Percentiles rank a stretch among this genome's conserved stretches.
Evolutionary conservation across 208 protist species (phyloP).

Genomic region (Acanthamoeba healyi): DNA sequence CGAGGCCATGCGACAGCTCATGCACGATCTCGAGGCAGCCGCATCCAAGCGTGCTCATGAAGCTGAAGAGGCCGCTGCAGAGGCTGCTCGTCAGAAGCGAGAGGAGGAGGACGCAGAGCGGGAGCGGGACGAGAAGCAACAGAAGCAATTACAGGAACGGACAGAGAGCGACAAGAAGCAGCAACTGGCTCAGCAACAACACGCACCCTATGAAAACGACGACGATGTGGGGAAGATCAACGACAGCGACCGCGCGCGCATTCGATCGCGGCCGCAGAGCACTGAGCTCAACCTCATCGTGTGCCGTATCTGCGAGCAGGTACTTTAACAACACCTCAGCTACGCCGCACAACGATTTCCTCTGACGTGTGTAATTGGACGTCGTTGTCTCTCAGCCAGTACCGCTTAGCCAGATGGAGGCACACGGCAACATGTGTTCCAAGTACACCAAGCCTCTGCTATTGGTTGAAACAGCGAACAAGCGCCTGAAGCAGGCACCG

Average conservation of each 20-base stretch:
- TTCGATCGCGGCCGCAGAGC: not conserved
- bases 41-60: not conserved
- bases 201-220: not conserved
- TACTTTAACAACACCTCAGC: not conserved
- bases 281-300: conserved; percentile 48
- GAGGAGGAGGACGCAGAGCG: not conserved
- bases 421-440: conserved; percentile 56
- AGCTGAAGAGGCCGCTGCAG: not conserved
- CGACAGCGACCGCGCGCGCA: conserved; percentile 33
- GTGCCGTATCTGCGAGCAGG: conserved; percentile 58
- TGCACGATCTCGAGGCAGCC: not conserved
- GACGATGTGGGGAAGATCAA: conserved; percentile 4
- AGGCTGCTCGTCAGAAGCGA: not conserved
- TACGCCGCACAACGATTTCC: not conserved
- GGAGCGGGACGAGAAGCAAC: not conserved
- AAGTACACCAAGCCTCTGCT: conserved; percentile 62
- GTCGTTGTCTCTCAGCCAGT: not conserved
- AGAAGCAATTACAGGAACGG: too few species aligned
- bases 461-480: conserved; percentile 43
- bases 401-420: conserved; percentile 56
- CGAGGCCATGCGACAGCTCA: conserved; percentile 9
- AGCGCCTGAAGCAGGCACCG: conserved; percentile 30
- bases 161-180: not conserved
- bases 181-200: not conserved
- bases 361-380: not conserved